These are phyloP conservation scores for Chrysoporthe deuterocubensis DNA, from an alignment of 2,329 filamentous ascomycete species.

Conservation along the genomic window DNA sequence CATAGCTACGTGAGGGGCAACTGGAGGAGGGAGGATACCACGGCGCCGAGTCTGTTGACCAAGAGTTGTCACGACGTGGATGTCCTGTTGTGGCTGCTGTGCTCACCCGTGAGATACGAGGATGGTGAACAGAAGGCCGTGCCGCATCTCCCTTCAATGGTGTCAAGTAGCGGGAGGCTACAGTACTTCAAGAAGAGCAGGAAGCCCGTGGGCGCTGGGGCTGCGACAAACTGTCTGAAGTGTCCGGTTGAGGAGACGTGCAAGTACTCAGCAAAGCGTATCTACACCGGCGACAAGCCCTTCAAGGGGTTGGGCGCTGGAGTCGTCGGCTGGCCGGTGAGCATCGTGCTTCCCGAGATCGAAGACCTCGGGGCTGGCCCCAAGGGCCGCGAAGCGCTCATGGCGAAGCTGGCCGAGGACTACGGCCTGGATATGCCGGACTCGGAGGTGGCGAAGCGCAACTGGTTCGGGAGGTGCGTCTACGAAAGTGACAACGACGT, in stretches of 20 bases:
- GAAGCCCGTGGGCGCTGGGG: conserved; percentile 76
- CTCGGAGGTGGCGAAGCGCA: conserved; percentile 53
- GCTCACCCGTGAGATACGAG: conserved; percentile 62
- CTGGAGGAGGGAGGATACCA: conserved; percentile 80
- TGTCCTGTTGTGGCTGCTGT: conserved; percentile 87
- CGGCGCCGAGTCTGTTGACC: conserved; percentile 83
- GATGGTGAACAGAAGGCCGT: conserved; percentile 44
- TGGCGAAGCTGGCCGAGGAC: conserved; percentile 51
- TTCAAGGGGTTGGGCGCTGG: conserved; percentile 64
- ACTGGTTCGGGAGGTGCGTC: conserved; percentile 94
- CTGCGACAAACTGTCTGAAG: conserved; percentile 83
- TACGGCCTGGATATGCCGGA: conserved; percentile 55
- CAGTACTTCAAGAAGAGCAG: conserved; percentile 76
- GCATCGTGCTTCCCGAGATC: conserved; percentile 89
- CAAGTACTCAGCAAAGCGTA: conserved; percentile 81
- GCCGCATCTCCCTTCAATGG: conserved; percentile 73
- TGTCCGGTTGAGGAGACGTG: conserved; percentile 78
- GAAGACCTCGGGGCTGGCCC: conserved; percentile 66
- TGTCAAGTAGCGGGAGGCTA: conserved; percentile 77
- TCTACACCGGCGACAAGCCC: conserved; percentile 71
- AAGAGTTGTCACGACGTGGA: conserved; percentile 98
- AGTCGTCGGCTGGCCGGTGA: conserved; percentile 79
- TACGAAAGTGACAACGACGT: conserved; percentile 94
- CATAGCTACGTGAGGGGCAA: conserved; percentile 93
- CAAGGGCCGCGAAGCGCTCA: conserved; percentile 50